Conservation (phyloP, 2,329 filamentous ascomycete genomes). For the Aspergillus floridensis region DNA sequence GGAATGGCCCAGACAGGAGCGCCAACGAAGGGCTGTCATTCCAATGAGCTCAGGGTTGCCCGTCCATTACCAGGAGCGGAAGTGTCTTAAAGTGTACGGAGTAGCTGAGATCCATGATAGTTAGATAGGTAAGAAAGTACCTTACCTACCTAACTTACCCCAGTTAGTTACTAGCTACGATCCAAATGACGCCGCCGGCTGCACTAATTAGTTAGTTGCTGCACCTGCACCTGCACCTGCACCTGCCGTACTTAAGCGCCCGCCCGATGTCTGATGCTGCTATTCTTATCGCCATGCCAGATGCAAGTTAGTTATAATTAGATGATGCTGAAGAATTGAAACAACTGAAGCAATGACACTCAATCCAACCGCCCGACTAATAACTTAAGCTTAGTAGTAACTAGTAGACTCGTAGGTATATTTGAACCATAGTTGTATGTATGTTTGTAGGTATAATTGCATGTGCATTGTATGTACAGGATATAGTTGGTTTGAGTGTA, state of each 20-base stretch:
- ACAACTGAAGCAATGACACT: too few species aligned
- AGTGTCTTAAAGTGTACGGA: too few species aligned
- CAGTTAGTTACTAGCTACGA: too few species aligned
- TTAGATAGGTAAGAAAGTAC: too few species aligned
- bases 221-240: neutral
- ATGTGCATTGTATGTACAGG: neutral
- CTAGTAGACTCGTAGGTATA: too few species aligned
- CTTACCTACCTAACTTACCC: too few species aligned
- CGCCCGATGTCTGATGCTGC: neutral
- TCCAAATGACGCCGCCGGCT: too few species aligned
- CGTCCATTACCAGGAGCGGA: neutral
- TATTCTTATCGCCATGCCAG: neutral
- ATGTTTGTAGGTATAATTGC: too few species aligned
- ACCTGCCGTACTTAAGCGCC: constrained; percentile 4
- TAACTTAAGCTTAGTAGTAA: neutral
- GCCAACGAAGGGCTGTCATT: neutral
- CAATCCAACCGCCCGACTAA: neutral
- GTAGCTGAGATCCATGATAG: too few species aligned
- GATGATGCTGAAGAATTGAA: neutral
- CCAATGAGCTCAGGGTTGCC: neutral
- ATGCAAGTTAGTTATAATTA: neutral
- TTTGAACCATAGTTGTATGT: too few species aligned
- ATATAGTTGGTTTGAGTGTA: too few species aligned
- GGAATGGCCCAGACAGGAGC: neutral
- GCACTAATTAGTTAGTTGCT: neutral